A percentile compares a stretch with the other conserved stretches of the same genome.
These are phyloP conservation scores for Chlamydomonas urium DNA, from an alignment of 139 green algal genomes.

Conservation along the genomic window DNA sequence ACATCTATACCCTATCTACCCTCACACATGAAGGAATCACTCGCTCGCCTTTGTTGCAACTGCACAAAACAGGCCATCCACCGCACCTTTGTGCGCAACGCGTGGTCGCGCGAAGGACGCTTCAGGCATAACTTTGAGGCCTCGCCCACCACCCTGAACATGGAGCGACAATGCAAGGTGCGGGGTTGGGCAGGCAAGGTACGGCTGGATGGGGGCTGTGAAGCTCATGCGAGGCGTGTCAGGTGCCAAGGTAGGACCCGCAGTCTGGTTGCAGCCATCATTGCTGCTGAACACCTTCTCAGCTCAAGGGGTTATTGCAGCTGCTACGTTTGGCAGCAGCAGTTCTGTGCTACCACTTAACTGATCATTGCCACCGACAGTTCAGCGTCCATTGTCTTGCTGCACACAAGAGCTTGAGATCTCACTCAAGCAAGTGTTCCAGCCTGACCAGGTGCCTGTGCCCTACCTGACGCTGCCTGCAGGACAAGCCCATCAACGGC, in stretches of 20 bases:
- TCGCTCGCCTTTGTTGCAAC: background rate
- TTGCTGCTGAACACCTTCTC: background rate
- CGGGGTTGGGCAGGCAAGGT: background rate
- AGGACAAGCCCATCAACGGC: background rate
- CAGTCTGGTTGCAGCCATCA: background rate
- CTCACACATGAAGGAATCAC: background rate
- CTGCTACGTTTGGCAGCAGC: background rate
- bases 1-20: too few relatives aligned
- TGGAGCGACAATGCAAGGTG: slow-evolving; percentile 15
- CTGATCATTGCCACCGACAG: background rate
- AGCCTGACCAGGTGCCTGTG: too few relatives aligned
- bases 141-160: background rate
- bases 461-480: too few relatives aligned
- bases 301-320: background rate
- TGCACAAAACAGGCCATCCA: slow-evolving; percentile 6
- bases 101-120: slow-evolving; percentile 5
- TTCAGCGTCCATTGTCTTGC: background rate
- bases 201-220: background rate
- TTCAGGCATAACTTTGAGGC: slow-evolving; percentile 13
- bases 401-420: too few relatives aligned
- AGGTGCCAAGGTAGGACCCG: background rate
- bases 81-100: background rate
- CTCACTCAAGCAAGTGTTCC: too few relatives aligned
- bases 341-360: slow-evolving; percentile 17
- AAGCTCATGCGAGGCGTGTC: background rate